A percentile compares a stretch with the other conserved stretches of the same genome.
These are phyloP conservation scores for Euptelea pleiosperma DNA, from an alignment of 164 flowering plant species.

Conservation along the genomic window DNA sequence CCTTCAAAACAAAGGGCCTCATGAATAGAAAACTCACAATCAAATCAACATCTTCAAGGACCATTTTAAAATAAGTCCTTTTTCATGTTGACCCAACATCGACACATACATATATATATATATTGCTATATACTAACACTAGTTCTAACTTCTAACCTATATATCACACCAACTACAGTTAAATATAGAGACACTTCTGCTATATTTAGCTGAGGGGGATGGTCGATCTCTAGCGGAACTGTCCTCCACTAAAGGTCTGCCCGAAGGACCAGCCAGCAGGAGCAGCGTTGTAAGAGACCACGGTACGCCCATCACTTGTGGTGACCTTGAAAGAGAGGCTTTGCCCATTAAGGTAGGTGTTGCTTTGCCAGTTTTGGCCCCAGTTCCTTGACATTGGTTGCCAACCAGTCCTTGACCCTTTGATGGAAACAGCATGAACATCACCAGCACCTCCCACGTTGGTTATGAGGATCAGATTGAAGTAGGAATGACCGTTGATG, in stretches of 20 bases:
- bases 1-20: constrained; percentile 9
- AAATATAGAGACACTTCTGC: not conserved
- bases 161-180: too few species aligned
- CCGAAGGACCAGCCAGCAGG: constrained; percentile 75
- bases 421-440: constrained; percentile 51
- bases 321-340: constrained; percentile 70
- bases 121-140: not conserved
- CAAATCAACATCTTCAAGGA: constrained; percentile 10
- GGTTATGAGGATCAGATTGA: constrained; percentile 68
- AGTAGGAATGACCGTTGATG: constrained; percentile 72
- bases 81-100: constrained; percentile 6
- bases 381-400: constrained; percentile 78
- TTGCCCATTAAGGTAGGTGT: constrained; percentile 58
- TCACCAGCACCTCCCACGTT: constrained; percentile 92
- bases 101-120: not conserved
- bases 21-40: constrained; percentile 6
- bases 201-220: not conserved
- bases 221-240: constrained; percentile 30
- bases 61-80: constrained; percentile 26
- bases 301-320: constrained; percentile 57
- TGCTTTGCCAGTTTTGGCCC: constrained; percentile 93
- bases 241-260: constrained; percentile 63
- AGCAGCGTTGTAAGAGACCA: constrained; percentile 50
- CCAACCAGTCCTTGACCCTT: constrained; percentile 74
- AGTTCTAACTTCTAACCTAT: too few species aligned